Conservation (phyloP, 768 basidiomycete species). For the Kwoniella dejecticola region DNA sequence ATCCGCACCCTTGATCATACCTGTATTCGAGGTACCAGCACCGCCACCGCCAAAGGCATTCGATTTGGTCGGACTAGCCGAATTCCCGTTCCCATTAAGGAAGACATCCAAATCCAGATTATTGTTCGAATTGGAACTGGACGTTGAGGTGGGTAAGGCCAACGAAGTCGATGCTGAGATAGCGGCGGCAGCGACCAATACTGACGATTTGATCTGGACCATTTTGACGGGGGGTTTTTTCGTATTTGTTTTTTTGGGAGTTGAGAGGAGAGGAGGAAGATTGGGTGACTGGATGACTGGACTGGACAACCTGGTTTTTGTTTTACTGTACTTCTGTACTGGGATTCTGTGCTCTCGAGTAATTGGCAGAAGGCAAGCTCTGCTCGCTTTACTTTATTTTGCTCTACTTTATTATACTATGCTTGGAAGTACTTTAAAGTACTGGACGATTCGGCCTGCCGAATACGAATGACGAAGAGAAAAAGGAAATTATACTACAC, state of each 20-base stretch:
- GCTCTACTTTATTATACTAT: no score
- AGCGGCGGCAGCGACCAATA: constrained; percentile 20
- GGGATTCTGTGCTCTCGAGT: constrained; percentile 1
- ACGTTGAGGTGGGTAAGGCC: constrained; percentile 16
- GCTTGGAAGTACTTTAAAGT: no score
- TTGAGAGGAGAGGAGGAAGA: constrained; percentile 2
- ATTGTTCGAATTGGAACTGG: constrained; percentile 4
- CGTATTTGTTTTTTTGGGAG: background rate
- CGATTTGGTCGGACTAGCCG: constrained; percentile 3
- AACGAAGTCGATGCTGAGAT: constrained; percentile 19
- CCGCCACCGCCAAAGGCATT: background rate
- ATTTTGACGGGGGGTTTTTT: constrained; percentile 5
- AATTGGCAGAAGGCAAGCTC: constrained; percentile 9
- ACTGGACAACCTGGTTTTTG: constrained; percentile 15
- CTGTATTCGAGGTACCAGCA: background rate
- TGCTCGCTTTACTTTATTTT: constrained; percentile 11
- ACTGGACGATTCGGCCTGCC: constrained; percentile 22
- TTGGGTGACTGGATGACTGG: constrained; percentile 13
- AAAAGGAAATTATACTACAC: constrained; percentile 1
- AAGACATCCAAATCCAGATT: constrained; percentile 10
- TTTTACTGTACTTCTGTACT: background rate
- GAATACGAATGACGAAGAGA: no score
- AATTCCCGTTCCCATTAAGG: background rate
- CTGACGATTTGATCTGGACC: constrained; percentile 26
- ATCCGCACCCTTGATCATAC: background rate